A percentile compares a stretch with the other conserved stretches of the same genome.
Conservation (phyloP, 176 grass and related monocot genomes). For the Metroxylon sagu region DNA sequence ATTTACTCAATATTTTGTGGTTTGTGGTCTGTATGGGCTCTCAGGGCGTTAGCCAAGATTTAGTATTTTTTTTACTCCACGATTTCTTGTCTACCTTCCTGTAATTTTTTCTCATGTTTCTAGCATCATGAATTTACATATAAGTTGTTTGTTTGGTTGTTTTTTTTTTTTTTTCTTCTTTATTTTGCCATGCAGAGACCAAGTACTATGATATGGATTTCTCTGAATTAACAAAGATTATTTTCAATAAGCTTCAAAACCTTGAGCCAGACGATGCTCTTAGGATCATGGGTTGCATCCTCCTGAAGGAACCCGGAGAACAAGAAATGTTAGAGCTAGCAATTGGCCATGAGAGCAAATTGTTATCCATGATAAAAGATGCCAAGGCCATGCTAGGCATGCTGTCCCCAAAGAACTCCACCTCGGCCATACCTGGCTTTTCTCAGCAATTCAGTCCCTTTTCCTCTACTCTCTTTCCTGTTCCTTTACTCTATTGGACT, state of each 20-base stretch:
- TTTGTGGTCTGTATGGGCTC: too few relatives aligned
- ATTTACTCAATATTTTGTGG: too few relatives aligned
- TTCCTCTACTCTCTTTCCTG: background rate
- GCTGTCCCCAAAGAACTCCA: too few relatives aligned
- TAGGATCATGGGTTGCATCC: constrained; percentile 25
- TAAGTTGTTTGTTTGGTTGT: background rate
- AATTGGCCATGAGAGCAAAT: constrained; percentile 13
- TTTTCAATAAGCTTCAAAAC: constrained; percentile 14
- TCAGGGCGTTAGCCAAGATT: too few relatives aligned
- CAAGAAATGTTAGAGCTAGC: constrained; percentile 22
- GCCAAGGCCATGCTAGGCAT: constrained; percentile 8
- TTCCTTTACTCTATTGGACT: background rate
- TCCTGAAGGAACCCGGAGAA: background rate
- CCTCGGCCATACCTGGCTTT: constrained; percentile 7
- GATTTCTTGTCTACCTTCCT: too few relatives aligned
- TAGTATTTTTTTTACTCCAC: too few relatives aligned
- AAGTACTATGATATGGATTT: constrained; percentile 26
- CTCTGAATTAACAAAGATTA: constrained; percentile 19
- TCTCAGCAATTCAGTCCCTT: background rate
- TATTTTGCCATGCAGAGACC: background rate
- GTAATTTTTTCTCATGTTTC: too few relatives aligned
- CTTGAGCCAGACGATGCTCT: constrained; percentile 15
- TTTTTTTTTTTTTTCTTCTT: constrained; percentile 8
- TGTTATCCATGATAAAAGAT: constrained; percentile 32
- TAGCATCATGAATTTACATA: background rate